Base-by-base conservation (phyloP, 345 rosid species). In the Acer yangbiense region DNA sequence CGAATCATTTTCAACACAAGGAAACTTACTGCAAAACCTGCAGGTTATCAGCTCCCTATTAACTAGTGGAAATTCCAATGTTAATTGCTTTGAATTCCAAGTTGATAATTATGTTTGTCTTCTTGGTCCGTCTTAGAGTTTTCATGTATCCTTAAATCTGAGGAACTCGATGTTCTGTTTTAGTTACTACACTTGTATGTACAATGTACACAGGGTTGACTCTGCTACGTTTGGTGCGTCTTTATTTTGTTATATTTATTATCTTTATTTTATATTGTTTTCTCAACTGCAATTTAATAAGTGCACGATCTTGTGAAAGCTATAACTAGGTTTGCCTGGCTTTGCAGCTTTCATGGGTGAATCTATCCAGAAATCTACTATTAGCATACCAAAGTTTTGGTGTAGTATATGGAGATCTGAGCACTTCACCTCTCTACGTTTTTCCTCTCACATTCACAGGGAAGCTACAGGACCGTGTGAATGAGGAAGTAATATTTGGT, bases 321-420 rank as follows among this genome's bases (percentile, higher is more conserved):
- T 71, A 11, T 54, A 76, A 61, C 74, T 74, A 25, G 41, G 17
- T 69, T 82, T 57, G 16, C 69, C 35, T 73, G 77, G 69, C 68
- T 79, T 72, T 86, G 87, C 91, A 94, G 97, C 85, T 88, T 81
- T 88, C 91, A 41, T 91, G 94, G 97, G 83, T 76, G 66, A 86
- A 75, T 75, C 85, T 91, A 69, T 86, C 91, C 17, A 85, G 88
- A 81, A 91, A 85, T 86, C 80, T 94, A 69, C 32, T 94, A 29
- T 82, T 94, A 83, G 95, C 98, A 20, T 94, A 93, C 85, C 98
- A 94, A 79, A 94, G 98, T 87, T 84, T 94, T 32, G 98, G 98
- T 7, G 94, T 94, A 17, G 97, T 94, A 68, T 94, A 91, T 77
- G 98, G 98, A 69, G 92, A 87, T 78, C 86, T 94, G 65, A 89